Evolutionary conservation across 2,329 filamentous ascomycete species (phyloP), one percentile per base, ranked within the genome.

Genomic region (Aspergillus sp.): DNA sequence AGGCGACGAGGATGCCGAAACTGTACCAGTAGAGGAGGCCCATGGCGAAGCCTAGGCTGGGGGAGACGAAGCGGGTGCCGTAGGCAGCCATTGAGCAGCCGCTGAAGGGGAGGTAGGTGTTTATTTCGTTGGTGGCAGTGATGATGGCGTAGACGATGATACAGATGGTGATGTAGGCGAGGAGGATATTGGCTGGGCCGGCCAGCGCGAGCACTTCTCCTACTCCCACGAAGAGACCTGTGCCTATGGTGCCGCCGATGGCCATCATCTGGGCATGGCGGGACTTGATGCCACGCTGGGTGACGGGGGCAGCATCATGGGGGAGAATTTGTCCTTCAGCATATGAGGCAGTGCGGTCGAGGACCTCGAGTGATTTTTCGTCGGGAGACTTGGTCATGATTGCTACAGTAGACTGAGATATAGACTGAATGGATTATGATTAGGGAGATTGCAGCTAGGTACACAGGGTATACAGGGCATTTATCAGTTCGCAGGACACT

Each of bases 1-100:
- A 81, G 0, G 92, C 91, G n/a, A 96, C 76, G 0, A 93, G 86
- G 44, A 91, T 84, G 1, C 94, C 83, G 91, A 92, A 96, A 75
- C 93, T 89, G 65, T 96, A 76, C 7, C 90, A 90, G 73, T 96
- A 95, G 59, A 78, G 77, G 77, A 77, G 79, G 15, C 77, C 78
- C 73, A 79, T 77, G 36, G 77, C 77, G 59, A 80, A 80, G 4
- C 77, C 78, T 73, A 81, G 83, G n/a, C 84, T 82, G 13, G 86
- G 85, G 65, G 88, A 85, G 61, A 88, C 76, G 65, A 88, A 88
- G 59, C 85, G 83, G 54, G 82, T 80, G 41, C 84, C 80, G 67
- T 87, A 87, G 30, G 57, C 58, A 19, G 49, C 39, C 15, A 53
- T 23, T 2, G 49, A 44, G 27, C 32, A 53, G 36, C 57, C 57